Base-by-base conservation (phyloP, 1,139 yeast species). In the Candida smagusa region DNA sequence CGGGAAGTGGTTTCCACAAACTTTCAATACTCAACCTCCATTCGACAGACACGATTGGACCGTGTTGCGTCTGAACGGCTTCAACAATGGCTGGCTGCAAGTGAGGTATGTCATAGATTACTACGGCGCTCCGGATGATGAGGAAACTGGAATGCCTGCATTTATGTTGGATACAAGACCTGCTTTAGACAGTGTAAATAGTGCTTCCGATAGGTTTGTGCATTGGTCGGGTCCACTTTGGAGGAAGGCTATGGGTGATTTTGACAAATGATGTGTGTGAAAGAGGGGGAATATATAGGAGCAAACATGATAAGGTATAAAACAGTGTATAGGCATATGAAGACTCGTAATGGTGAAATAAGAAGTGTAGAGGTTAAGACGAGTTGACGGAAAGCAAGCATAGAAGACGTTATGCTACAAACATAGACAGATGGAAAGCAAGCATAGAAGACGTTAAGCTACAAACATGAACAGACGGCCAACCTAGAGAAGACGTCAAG, bases 31-130 rank as follows among this genome's bases (percentile, higher is more conserved):
- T 1, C 84, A 84, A 43, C 87, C 95, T 4, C 99, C 99, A 6
- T 94, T 94, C 55, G 99, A 94, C 61, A 80, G 98, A 59, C 99
- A 94, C 54, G 99, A 94, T 63, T 94, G 99, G 99, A 86, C 95
- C 3, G 96, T 94, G 6, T 71, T 90, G 50, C 74, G 99, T 50
- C 72, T 68, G 4, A 63, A 45, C 46, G 90, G 86, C 52, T 41
- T 40, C 12, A 72, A 47, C 60, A 44, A 62, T 29, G 72, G 68
- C 4, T 70, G 76, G 76, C 51, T 58, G 25, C 79, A 63, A 79
- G 92, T 59, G 19, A 76, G 98, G 45, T 94, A 94, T 53, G 95
- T 94, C 27, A 89, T 94, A 53, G 99, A 94, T 60, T 94, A 90
- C 61, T 94, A 94, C 58, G 70, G 81, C 12, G 96, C 96, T 1